A percentile compares a stretch with the other conserved stretches of the same genome.
Evolutionary conservation across 148 eudicot species (phyloP).

Genomic region (Rhododendron simsii): DNA sequence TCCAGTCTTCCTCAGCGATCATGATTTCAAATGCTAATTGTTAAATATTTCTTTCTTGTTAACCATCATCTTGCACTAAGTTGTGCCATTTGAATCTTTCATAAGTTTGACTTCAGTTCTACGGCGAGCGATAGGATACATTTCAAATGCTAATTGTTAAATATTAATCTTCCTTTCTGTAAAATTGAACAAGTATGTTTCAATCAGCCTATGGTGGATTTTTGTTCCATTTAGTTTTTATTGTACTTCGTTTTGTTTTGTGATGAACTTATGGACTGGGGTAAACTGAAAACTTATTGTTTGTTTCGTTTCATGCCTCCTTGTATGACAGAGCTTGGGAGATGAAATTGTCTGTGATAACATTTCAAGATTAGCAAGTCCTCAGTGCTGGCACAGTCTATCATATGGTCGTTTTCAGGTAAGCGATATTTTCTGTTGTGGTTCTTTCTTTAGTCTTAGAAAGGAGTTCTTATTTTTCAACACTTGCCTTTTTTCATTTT

Average conservation of each 20-base stretch:
- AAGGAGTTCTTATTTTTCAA: neutral
- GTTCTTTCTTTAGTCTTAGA: neutral
- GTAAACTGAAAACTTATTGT: neutral
- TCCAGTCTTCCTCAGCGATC: neutral
- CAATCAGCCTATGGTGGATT: neutral
- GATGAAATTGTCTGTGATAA: constrained; percentile 83
- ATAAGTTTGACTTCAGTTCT: neutral
- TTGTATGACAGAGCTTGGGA: constrained; percentile 78
- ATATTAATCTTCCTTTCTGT: neutral
- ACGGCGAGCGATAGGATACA: neutral
- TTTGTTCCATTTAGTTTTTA: neutral
- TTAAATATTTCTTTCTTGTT: neutral
- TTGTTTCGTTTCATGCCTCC: neutral
- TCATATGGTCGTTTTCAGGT: constrained; percentile 98
- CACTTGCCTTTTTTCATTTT: neutral
- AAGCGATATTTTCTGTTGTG: constrained; percentile 1
- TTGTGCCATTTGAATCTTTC: neutral
- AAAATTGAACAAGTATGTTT: neutral
- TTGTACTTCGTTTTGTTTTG: neutral
- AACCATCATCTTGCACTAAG: neutral
- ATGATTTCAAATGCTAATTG: neutral
- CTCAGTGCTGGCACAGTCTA: constrained; percentile 91
- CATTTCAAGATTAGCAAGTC: constrained; percentile 66
- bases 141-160: neutral
- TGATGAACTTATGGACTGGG: neutral